Evolutionary conservation across 495 filamentous ascomycete genomes (phyloP).

Genomic region (Penicillium canescens): DNA sequence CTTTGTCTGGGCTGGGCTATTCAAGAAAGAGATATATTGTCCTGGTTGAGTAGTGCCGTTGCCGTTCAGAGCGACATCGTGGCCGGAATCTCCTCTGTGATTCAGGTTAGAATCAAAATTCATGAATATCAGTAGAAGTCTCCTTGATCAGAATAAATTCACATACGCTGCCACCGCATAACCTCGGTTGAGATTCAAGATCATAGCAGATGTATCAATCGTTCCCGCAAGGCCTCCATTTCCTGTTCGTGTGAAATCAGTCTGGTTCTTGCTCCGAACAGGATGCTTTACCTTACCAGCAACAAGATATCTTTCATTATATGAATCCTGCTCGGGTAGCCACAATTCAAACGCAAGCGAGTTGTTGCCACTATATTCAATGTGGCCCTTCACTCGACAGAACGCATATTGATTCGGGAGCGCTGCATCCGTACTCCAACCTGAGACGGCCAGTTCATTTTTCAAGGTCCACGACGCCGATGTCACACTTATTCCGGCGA

Average conservation of each 20-base stretch:
- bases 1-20: conserved; percentile 29
- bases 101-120: not conserved
- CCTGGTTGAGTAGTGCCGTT: conserved; percentile 9
- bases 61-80: conserved; percentile 25
- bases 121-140: not conserved
- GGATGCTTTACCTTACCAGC: conserved; percentile 21
- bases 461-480: no score
- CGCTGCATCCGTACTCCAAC: no score
- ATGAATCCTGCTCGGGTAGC: conserved; percentile 20
- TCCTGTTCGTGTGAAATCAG: conserved; percentile 16
- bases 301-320: conserved; percentile 31
- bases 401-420: no score
- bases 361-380: not conserved
- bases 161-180: conserved; percentile 34
- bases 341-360: conserved; percentile 21
- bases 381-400: no score
- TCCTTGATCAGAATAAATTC: not conserved
- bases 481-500: no score
- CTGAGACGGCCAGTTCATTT: no score
- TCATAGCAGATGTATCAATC: conserved; percentile 29
- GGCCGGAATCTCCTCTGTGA: conserved; percentile 25
- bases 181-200: conserved; percentile 31
- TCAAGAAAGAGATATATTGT: conserved; percentile 26
- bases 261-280: not conserved
- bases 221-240: conserved; percentile 40